Base-by-base conservation (phyloP, 1,139 yeast genomes). In the Pichia kudriavzevii region DNA sequence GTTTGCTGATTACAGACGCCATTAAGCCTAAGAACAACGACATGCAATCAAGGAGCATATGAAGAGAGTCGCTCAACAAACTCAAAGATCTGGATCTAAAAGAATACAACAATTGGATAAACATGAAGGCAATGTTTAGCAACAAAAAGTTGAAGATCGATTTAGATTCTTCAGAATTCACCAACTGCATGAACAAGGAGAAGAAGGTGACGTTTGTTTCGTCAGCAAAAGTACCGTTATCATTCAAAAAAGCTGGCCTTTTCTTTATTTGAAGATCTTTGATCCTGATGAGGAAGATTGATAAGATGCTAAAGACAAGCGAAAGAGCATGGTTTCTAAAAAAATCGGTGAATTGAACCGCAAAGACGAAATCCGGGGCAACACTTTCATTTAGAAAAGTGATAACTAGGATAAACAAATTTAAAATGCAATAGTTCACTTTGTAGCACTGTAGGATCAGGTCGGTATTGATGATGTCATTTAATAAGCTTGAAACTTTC, bases 1-100 rank as follows among this genome's bases (percentile, higher is more conserved):
- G 58, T 37, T 70, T 70, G 31, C 74, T 66, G 18, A 72, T 52
- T 4, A 69, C 72, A 15, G 94, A 85, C 0, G 99, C 98, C 21
- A 91, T 70, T 4, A 93, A 64, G 0, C 99, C 99, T 20, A 93
- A 72, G 4, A 93, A 77, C 35, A 91, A 63, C 0, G 98, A 94
- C 1, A 87, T 69, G 56, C 98, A 91, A 58, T 91, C 98, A 39
- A 91, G 66, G 3, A 94, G 84, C 99, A 91, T 91, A 58, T 91
- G 99, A 34, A 91, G 67, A 4, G 95, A 85, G 52, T 93, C 99
- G 7, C 95, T 85, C 32, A 93, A 61, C 19, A 93, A 65, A 7
- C 98, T 97, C 26, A 93, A 63, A 0, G 97, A 88, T 52, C 84
- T 88, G 1, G 97, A 87, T 44, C 94, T 68, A 59, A 93, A 81